Base-by-base conservation (phyloP, 768 basidiomycete genomes). In the Termitomyces sp. region DNA sequence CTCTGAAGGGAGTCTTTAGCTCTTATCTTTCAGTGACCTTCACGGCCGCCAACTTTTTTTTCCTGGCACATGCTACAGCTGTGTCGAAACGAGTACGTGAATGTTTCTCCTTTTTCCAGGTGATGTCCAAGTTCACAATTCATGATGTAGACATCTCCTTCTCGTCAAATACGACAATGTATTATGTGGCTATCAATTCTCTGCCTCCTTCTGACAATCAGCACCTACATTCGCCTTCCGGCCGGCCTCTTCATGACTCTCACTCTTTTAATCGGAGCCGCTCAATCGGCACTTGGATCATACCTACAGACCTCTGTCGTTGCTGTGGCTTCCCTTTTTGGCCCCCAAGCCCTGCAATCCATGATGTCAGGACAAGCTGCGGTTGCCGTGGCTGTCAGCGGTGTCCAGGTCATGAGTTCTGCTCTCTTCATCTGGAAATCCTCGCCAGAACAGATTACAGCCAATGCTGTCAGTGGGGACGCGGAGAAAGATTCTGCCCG, bases 361-460 rank as follows among this genome's bases (percentile, higher is more conserved):
- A 78, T 91, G 70, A 84, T 96, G 81, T 85, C 92, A 1, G 94
- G 94, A 11, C 92, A 95, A 73, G 94, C 91, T 0, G 91, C 90
- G 0, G 84, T 94, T 2, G 94, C 88, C 0, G 91, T 96, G 13
- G 86, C 85, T 1, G 87, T 95, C 63, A 92, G 92, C 56, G 76
- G 79, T 1, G 87, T 93, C 0, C 92, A 95, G 68, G 81, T 94
- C 11, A 64, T 87, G 35, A 87, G 91, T 59, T 82, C 89, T 11
- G 72, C 79, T 0, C 75, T 83, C 2, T 88, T 89, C 9, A 75
- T 90, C 16, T 79, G 77, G 77, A 76, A 78, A 13, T 73, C 75
- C 40, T 67, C 82, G 8, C 68, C 66, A 33, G 69, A 73, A 36
- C 15, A 66, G 4, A 66, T 70, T 16, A 42, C 66, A n/a, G 63